A percentile compares a stretch with the other conserved stretches of the same genome.
phyloP scores from a whole-genome alignment of 2,329 filamentous ascomycete genomes.

The Cordyceps cicadae region DNA sequence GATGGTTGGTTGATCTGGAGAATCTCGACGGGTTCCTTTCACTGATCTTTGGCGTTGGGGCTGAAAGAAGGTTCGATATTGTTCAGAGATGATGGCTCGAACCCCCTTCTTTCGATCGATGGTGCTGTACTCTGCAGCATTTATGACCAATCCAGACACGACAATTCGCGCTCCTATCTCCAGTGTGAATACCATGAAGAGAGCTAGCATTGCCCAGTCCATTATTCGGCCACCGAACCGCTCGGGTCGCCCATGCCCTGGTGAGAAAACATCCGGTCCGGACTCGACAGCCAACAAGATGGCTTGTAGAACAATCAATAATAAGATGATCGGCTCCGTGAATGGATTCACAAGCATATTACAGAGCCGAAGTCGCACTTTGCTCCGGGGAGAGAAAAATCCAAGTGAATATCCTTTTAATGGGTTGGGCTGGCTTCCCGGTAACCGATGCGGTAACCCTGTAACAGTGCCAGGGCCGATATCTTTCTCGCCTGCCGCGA shows the following conservation, averaged over 20 bases:
- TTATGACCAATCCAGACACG: slow-evolving; percentile 88
- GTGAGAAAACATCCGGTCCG: slow-evolving; percentile 57
- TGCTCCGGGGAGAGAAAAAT: slow-evolving; percentile 72
- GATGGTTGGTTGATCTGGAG: slow-evolving; percentile 54
- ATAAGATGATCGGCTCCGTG: slow-evolving; percentile 76
- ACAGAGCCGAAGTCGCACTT: slow-evolving; percentile 65
- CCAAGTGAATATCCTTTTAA: slow-evolving; percentile 79
- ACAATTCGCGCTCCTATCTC: slow-evolving; percentile 78
- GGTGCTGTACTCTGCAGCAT: slow-evolving; percentile 85
- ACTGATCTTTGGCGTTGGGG: slow-evolving; percentile 66
- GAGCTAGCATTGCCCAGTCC: slow-evolving; percentile 70
- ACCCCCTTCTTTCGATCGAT: slow-evolving; percentile 72
- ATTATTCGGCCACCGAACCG: slow-evolving; percentile 61
- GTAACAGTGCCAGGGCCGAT: slow-evolving; percentile 17
- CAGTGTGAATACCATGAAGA: slow-evolving; percentile 85
- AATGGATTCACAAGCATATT: slow-evolving; percentile 78
- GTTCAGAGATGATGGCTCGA: slow-evolving; percentile 63
- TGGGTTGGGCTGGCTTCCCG: slow-evolving; percentile 50
- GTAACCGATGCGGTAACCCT: slow-evolving; percentile 11
- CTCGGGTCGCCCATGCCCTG: slow-evolving; percentile 50
- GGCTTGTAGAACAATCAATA: slow-evolving; percentile 82
- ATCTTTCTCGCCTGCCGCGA: slow-evolving; percentile 38
- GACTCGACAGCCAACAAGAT: slow-evolving; percentile 82
- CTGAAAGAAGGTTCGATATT: slow-evolving; percentile 72
- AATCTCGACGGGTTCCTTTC: slow-evolving; percentile 40